Percentiles rank a stretch among this genome's conserved stretches.
phyloP scores from a whole-genome alignment of 768 basidiomycete species.

The Mycena pura region DNA sequence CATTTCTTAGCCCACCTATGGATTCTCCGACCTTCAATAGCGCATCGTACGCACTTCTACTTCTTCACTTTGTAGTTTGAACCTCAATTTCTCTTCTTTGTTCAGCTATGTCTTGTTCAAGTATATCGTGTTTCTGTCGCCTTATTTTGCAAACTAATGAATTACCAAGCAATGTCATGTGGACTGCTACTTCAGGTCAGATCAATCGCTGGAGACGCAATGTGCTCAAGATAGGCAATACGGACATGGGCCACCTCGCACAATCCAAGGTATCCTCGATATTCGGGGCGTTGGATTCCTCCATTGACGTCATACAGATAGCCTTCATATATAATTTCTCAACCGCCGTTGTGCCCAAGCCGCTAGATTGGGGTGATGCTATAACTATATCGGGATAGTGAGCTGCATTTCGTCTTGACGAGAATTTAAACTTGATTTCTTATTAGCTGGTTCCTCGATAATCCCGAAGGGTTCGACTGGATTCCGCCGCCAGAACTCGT shows the following conservation, averaged over 20 bases:
- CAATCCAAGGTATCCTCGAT: slow-evolving; percentile 68
- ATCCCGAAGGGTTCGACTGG: slow-evolving; percentile 63
- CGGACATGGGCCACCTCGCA: slow-evolving; percentile 65
- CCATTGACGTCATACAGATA: no score
- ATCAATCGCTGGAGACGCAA: slow-evolving; percentile 71
- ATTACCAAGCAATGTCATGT: slow-evolving; percentile 58
- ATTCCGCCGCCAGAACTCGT: slow-evolving; percentile 54
- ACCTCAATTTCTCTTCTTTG: neutral
- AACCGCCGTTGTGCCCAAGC: slow-evolving; percentile 69
- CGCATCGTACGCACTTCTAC: slow-evolving; percentile 49
- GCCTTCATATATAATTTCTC: slow-evolving; percentile 72
- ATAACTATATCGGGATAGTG: slow-evolving; percentile 64
- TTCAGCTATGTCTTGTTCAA: slow-evolving; percentile 65
- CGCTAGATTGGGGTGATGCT: slow-evolving; percentile 72
- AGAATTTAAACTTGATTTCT: neutral
- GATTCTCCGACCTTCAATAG: slow-evolving; percentile 68
- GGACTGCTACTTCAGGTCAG: slow-evolving; percentile 69
- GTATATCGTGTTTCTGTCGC: slow-evolving; percentile 35
- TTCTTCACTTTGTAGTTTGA: neutral
- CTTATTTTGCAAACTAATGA: neutral
- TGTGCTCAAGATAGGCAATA: slow-evolving; percentile 52
- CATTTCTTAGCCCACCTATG: slow-evolving; percentile 68
- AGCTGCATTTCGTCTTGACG: slow-evolving; percentile 25
- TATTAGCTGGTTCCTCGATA: slow-evolving; percentile 68
- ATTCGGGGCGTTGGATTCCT: no score